phyloP scores from a whole-genome alignment of 2,329 filamentous ascomycete genomes.

The Talaromyces sp. region DNA sequence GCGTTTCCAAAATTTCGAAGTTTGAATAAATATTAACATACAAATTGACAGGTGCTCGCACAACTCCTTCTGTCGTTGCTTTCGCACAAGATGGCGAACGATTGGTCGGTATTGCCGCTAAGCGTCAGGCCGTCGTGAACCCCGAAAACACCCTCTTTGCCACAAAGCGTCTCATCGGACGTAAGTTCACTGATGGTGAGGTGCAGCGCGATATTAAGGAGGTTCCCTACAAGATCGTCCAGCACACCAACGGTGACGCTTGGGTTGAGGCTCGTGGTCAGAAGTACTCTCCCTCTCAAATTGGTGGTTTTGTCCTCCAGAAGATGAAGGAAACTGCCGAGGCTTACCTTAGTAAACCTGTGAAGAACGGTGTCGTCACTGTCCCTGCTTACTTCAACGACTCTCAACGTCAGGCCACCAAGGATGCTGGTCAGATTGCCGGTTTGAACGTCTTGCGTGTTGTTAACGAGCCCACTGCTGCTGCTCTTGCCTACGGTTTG shows the following conservation, averaged over 20 bases:
- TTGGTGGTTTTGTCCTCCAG: slow-evolving; percentile 91
- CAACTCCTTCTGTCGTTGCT: slow-evolving; percentile 90
- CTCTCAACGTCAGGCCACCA: slow-evolving; percentile 94
- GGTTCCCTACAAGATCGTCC: slow-evolving; percentile 97
- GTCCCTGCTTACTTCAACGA: slow-evolving; percentile 99
- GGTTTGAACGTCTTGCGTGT: slow-evolving; percentile 96
- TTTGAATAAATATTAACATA: slow-evolving; percentile 15
- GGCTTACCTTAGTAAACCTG: slow-evolving; percentile 79
- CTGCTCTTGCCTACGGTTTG: slow-evolving; percentile 90
- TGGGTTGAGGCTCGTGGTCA: slow-evolving; percentile 92
- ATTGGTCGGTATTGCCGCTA: slow-evolving; percentile 93
- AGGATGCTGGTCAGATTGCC: slow-evolving; percentile 94
- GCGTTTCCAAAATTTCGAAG: no score
- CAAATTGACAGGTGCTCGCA: slow-evolving; percentile 65
- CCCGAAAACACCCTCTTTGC: slow-evolving; percentile 98
- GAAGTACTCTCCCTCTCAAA: slow-evolving; percentile 97
- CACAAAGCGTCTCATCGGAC: slow-evolving; percentile 97
- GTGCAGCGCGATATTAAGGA: slow-evolving; percentile 96
- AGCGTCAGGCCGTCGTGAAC: slow-evolving; percentile 97
- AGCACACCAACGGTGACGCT: slow-evolving; percentile 93
- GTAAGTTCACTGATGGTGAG: slow-evolving; percentile 91
- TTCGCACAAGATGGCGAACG: slow-evolving; percentile 95
- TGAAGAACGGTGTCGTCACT: slow-evolving; percentile 96
- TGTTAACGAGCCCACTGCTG: slow-evolving; percentile 95
- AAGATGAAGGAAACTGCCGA: slow-evolving; percentile 99